Base-by-base conservation (phyloP, 2,329 filamentous ascomycete genomes). In the Westerdykella aurantiaca region DNA sequence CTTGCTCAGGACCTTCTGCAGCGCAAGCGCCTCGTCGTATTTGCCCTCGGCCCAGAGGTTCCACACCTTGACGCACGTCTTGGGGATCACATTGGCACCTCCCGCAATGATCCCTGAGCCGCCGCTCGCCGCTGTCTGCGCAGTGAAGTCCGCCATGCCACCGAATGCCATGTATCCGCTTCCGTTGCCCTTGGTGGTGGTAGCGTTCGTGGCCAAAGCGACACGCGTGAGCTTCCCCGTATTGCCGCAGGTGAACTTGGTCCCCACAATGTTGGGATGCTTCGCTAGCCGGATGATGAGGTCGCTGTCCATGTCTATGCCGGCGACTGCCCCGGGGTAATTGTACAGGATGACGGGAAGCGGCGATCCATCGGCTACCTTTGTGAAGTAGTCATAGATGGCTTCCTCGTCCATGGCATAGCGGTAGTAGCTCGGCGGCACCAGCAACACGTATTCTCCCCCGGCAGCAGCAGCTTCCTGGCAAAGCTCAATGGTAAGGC, bases 171-270 rank as follows among this genome's bases (percentile, higher is more conserved):
- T 85, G 73, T 90, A 94, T 6, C 69, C 70, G 13, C 65, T 69
- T 31, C 69, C 69, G 31, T 62, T 50, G 45, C 60, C 63, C 54
- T 68, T 69, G 41, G 84, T 81, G 0, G 83, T 88, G 66, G 82
- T 80, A 45, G 88, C 86, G 56, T 85, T 72, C 38, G 83, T 81
- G 37, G 81, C 86, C 12, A 78, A 69, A 6, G 88, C 87, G 4
- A 95, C 86, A 25, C 88, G 82, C 11, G 88, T 91, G 52, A 94
- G 77, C 72, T 94, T 95, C 51, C 88, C 88, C 1, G 87, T 93
- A 73, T 88, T 93, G 52, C 86, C 88, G 65, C 88, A 94, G 34
- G 88, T 95, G 75, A 95, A 94, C 69, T 95, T 95, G 43, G 87
- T 90, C 50, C 88, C 88, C 50, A 89, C 73, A 59, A 95, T 88